These are phyloP conservation scores for Chlorella sorokiniana DNA, from an alignment of 139 green algal species.

Conservation along the genomic window DNA sequence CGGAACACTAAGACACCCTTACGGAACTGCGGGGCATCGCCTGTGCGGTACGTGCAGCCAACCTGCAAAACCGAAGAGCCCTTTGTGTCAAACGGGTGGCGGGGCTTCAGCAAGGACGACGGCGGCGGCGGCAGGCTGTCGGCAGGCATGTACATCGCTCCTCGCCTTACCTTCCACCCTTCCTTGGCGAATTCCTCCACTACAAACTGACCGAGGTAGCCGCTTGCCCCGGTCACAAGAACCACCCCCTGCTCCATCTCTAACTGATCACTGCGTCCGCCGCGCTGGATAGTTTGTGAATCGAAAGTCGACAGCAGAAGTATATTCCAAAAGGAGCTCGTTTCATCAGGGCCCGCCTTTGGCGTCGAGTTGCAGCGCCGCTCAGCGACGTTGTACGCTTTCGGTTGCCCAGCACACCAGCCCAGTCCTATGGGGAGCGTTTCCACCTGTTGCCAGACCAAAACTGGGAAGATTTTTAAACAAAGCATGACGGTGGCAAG, in stretches of 20 bases:
- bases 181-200: conserved; percentile 37
- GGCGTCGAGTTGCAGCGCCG: no score
- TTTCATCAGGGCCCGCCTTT: no score
- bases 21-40: neutral
- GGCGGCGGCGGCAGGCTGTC: neutral
- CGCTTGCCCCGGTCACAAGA: conserved; percentile 48
- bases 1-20: neutral
- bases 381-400: no score
- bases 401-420: no score
- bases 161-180: conserved; percentile 21
- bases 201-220: conserved; percentile 67
- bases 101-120: no score
- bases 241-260: neutral
- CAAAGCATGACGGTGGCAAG: no score
- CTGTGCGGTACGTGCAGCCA: conserved; percentile 43
- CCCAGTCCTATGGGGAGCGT: no score
- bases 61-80: conserved; percentile 23
- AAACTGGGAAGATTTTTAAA: no score
- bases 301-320: neutral
- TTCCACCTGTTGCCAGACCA: no score
- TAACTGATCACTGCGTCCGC: neutral
- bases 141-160: neutral
- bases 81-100: neutral
- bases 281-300: no score
- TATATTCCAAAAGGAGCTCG: no score